These are phyloP conservation scores for Thermothelomyces thermophilus DNA, from an alignment of 2,329 filamentous ascomycete genomes.

Conservation along the genomic window DNA sequence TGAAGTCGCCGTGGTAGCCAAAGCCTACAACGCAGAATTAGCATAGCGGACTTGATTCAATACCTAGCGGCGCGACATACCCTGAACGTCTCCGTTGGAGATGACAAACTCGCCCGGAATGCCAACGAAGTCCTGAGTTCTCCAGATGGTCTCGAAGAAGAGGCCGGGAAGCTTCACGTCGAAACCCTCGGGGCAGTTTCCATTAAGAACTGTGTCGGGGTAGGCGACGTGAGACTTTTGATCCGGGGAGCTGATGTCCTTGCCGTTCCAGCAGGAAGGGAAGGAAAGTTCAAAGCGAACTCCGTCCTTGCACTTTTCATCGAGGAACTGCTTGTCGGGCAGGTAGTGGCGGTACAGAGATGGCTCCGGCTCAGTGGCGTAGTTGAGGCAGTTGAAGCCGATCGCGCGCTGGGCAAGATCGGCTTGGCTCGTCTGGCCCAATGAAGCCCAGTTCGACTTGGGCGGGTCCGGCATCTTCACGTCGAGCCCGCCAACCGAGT, in stretches of 20 bases:
- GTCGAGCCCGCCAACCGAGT: conserved; percentile 61
- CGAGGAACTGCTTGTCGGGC: conserved; percentile 72
- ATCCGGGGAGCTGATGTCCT: conserved; percentile 48
- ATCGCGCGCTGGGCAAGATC: conserved; percentile 72
- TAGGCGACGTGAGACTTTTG: conserved; percentile 68
- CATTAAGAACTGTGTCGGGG: conserved; percentile 68
- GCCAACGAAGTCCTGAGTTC: conserved; percentile 59
- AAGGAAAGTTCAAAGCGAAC: conserved; percentile 81
- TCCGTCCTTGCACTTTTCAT: conserved; percentile 75
- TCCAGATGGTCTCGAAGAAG: conserved; percentile 82
- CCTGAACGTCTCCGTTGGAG: conserved; percentile 70
- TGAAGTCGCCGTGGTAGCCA: conserved; percentile 75
- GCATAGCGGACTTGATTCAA: background rate
- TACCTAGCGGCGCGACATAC: conserved; percentile 34
- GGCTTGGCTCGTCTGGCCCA: conserved; percentile 58
- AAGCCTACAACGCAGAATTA: conserved; percentile 43
- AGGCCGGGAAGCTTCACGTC: conserved; percentile 64
- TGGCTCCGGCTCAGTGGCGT: conserved; percentile 56
- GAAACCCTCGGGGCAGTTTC: conserved; percentile 65
- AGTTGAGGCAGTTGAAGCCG: conserved; percentile 95
- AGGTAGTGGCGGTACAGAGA: conserved; percentile 76
- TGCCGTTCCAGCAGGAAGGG: conserved; percentile 82
- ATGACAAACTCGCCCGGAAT: conserved; percentile 65
- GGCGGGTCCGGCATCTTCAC: conserved; percentile 56
- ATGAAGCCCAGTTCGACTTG: conserved; percentile 62